phyloP scores from a whole-genome alignment of 495 filamentous ascomycete genomes.

The Trichoderma orchidacearum region DNA sequence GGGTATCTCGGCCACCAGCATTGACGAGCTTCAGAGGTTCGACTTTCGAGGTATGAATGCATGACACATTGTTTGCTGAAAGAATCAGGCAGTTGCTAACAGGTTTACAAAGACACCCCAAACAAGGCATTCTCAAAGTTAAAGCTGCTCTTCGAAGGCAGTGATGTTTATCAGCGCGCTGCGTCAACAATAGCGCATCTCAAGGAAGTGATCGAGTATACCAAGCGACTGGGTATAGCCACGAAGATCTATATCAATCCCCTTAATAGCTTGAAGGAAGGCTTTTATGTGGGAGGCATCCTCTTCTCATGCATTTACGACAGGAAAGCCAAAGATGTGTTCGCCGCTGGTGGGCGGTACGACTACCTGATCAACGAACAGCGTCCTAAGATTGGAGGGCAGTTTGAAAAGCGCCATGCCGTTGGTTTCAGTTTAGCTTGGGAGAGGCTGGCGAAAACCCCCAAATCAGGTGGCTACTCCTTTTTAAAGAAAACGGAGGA shows the following conservation, averaged over 20 bases:
- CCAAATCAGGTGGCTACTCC: constrained; percentile 41
- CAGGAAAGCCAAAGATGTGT: constrained; percentile 66
- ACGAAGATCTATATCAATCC: constrained; percentile 76
- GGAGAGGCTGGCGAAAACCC: constrained; percentile 65
- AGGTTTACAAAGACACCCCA: constrained; percentile 38
- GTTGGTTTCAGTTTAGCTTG: constrained; percentile 90
- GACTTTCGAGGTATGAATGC: constrained; percentile 62
- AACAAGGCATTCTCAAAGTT: constrained; percentile 62
- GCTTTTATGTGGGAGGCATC: constrained; percentile 78
- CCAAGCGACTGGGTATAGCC: constrained; percentile 57
- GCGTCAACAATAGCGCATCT: constrained; percentile 68
- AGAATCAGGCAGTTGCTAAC: constrained; percentile 5
- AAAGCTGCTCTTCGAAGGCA: constrained; percentile 60
- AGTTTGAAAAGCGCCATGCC: constrained; percentile 47
- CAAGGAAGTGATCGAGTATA: constrained; percentile 58
- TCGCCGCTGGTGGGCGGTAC: constrained; percentile 90
- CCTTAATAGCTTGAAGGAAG: constrained; percentile 79
- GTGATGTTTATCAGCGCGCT: constrained; percentile 48
- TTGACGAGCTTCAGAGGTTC: constrained; percentile 82
- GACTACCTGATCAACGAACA: constrained; percentile 70
- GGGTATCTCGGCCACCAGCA: constrained; percentile 72
- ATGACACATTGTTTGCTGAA: neutral
- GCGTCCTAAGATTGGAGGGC: constrained; percentile 40
- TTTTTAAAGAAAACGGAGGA: constrained; percentile 55
- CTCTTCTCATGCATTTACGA: constrained; percentile 89